Evolutionary conservation across 441 rosid genomes (phyloP), one percentile per base, ranked within the genome.

Genomic region (Pelargonium exstipulatum): DNA sequence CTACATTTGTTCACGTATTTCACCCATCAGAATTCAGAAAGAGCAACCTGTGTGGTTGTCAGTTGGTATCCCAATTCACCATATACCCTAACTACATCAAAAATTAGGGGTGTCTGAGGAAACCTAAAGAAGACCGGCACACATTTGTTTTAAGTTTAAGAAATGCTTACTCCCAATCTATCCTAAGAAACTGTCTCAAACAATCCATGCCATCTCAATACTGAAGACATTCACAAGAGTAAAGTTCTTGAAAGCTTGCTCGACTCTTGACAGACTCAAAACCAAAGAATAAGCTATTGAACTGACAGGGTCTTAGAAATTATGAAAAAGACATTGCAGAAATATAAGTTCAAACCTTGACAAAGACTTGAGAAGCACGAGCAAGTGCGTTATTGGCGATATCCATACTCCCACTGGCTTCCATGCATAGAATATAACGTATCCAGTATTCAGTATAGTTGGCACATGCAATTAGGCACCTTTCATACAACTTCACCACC

Each of bases 381-480:
- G 80, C 77, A 75, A 95, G 95, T 5, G 93, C 96, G 74, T 92
- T 90, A 68, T 89, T 83, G 12, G 92, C 96, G 77, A 90, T 90
- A 76, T 95, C 99, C 88, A 78, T 77, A 66, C 87, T 92, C 76
- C 90, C 92, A 78, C 79, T 83, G 66, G 80, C 80, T 82, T 86
- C 85, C 99, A 92, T 89, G 84, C 90, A 80, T 80, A 89, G 78
- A 66, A 88, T 81, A 79, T 95, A 95, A 1, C 97, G 85, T 62
- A 88, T 83, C 99, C 99, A 95, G 71, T 89, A 92, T 69, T 89
- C 97, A 0, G 97, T 85, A 80, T 95, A 95, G 75, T 85, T 95
- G 42, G 99, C 98, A 72, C 99, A 95, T 5, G 99, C 96, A 77
- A 95, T 84, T 35, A 95, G 78, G 80, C 98, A 95, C 75, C 98